Conservation (phyloP, 2,329 filamentous ascomycete genomes). For the Diaporthe velutina region DNA sequence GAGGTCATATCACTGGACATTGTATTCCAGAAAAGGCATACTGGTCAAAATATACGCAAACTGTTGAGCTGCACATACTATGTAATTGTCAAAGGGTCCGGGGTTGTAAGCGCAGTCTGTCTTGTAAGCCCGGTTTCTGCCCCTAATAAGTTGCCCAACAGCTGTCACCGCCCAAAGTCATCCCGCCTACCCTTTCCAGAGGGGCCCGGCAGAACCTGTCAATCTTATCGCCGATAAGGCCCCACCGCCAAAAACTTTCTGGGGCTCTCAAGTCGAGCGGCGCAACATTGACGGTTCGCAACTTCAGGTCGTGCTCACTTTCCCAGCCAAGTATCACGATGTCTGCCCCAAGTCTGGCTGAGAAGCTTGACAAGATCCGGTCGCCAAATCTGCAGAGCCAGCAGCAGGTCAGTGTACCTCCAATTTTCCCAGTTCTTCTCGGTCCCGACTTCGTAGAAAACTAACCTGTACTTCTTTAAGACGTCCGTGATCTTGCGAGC, state of each 20-base stretch:
- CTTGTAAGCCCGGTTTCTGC: not conserved
- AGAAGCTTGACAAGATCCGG: constrained; percentile 97
- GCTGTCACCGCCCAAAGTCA: not conserved
- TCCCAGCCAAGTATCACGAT: constrained; percentile 50
- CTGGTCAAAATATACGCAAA: not conserved
- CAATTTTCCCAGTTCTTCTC: constrained; percentile 37
- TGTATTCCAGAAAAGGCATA: not conserved
- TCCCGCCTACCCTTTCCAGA: constrained; percentile 16
- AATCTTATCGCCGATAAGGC: constrained; percentile 37
- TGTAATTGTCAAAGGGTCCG: not conserved
- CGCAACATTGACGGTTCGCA: constrained; percentile 4
- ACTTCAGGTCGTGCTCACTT: not conserved
- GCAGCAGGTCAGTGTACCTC: constrained; percentile 76
- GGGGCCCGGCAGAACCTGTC: constrained; percentile 11
- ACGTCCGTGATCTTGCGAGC: constrained; percentile 89
- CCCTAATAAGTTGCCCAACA: not conserved
- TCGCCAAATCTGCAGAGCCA: constrained; percentile 96
- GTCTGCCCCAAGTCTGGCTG: constrained; percentile 73
- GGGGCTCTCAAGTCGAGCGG: constrained; percentile 14
- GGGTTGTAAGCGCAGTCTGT: not conserved
- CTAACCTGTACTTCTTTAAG: constrained; percentile 56
- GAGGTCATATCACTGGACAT: not conserved
- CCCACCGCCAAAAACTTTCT: constrained; percentile 39
- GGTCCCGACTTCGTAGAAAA: constrained; percentile 42
- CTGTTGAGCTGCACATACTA: not conserved